These are phyloP conservation scores for Salvia rosmarinus DNA, from an alignment of 257 asterid genomes.

Conservation along the genomic window DNA sequence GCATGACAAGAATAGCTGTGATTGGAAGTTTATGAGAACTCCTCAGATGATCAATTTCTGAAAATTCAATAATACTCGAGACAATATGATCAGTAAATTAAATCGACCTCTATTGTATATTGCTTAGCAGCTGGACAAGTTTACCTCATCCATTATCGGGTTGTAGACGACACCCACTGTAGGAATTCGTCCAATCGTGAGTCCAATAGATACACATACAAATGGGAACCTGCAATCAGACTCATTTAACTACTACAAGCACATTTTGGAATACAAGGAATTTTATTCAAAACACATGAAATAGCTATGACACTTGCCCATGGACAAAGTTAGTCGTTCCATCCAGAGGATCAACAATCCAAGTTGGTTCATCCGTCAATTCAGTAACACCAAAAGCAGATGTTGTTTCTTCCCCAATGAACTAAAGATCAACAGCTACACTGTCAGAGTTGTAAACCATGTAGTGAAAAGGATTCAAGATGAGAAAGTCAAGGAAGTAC, in stretches of 20 bases:
- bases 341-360: constrained; percentile 97
- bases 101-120: background rate
- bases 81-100: constrained; percentile 14
- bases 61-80: background rate
- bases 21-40: background rate
- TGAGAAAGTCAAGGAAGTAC: constrained; percentile 5
- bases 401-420: constrained; percentile 97
- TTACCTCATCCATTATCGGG: constrained; percentile 87
- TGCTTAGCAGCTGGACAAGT: constrained; percentile 1
- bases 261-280: constrained; percentile 1
- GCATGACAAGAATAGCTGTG: background rate
- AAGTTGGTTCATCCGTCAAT: constrained; percentile 91
- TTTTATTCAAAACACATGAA: constrained; percentile 15
- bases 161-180: constrained; percentile 85
- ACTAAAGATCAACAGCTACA: constrained; percentile 41
- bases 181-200: constrained; percentile 70
- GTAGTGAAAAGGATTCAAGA: background rate
- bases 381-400: constrained; percentile 74
- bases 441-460: constrained; percentile 16
- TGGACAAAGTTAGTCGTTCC: constrained; percentile 98
- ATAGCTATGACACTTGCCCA: constrained; percentile 55
- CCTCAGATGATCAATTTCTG: background rate
- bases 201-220: constrained; percentile 89
- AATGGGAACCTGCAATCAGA: constrained; percentile 68
- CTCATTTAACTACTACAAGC: constrained; percentile 27